These are phyloP conservation scores for Furcasterigmium furcatum DNA, from an alignment of 2,329 filamentous ascomycete species.

Conservation along the genomic window DNA sequence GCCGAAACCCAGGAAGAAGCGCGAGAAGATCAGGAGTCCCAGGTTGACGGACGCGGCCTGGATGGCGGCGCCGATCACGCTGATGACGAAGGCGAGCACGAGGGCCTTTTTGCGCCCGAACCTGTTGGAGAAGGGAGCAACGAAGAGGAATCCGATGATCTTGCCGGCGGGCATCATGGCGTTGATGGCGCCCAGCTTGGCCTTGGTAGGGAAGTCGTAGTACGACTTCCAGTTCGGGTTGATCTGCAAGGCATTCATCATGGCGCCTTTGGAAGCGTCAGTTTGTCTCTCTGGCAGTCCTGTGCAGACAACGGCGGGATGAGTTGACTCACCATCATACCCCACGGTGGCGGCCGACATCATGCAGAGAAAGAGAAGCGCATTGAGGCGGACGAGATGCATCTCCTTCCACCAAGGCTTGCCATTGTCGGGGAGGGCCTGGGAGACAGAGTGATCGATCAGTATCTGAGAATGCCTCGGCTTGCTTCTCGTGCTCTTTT, in stretches of 20 bases:
- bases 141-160: conserved; percentile 9
- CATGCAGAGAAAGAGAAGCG: background rate
- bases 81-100: conserved; percentile 23
- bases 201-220: conserved; percentile 16
- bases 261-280: conserved; percentile 18
- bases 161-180: conserved; percentile 9
- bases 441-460: background rate
- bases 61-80: conserved; percentile 23
- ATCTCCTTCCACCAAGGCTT: background rate
- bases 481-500: background rate
- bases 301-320: background rate
- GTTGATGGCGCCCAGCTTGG: conserved; percentile 10
- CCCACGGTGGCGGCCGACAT: conserved; percentile 37
- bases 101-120: conserved; percentile 29
- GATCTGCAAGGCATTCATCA: conserved; percentile 38
- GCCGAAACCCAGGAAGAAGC: conserved; percentile 29
- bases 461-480: background rate
- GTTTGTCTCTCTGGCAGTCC: background rate
- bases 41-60: conserved; percentile 18
- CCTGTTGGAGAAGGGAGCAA: conserved; percentile 21
- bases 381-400: background rate
- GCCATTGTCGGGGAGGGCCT: background rate
- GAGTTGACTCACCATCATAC: conserved; percentile 21
- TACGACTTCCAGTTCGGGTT: conserved; percentile 31
- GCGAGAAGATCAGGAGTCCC: conserved; percentile 27